These are phyloP conservation scores for Macrophomina pseudophaseolina DNA, from an alignment of 2,329 filamentous ascomycete species.

Conservation along the genomic window DNA sequence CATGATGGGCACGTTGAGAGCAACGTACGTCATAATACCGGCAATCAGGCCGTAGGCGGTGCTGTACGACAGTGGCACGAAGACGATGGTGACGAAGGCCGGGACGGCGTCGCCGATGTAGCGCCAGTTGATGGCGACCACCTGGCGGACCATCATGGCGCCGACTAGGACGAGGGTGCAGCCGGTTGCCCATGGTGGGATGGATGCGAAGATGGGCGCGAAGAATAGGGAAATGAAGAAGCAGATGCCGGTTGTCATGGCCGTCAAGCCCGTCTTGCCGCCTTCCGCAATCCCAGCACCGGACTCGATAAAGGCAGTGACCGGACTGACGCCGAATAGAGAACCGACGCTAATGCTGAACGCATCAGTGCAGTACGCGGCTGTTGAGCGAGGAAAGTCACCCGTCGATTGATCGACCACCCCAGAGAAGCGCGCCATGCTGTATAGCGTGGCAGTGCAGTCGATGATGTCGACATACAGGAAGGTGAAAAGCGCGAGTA, in stretches of 20 bases:
- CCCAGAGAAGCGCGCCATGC: constrained; percentile 84
- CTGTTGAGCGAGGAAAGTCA: constrained; percentile 83
- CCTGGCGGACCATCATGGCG: constrained; percentile 75
- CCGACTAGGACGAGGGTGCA: constrained; percentile 60
- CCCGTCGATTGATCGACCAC: constrained; percentile 80
- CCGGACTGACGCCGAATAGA: constrained; percentile 76
- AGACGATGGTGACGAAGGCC: constrained; percentile 79
- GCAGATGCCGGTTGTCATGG: constrained; percentile 77
- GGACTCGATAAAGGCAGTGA: constrained; percentile 86
- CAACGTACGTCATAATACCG: constrained; percentile 75
- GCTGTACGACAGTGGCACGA: constrained; percentile 89
- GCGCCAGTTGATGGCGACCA: constrained; percentile 84
- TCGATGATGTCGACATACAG: constrained; percentile 93
- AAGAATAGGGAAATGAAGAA: constrained; percentile 91
- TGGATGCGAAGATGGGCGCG: constrained; percentile 86
- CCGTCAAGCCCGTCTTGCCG: constrained; percentile 80
- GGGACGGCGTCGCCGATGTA: constrained; percentile 85
- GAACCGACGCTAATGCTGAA: constrained; percentile 81
- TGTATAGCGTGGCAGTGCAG: constrained; percentile 84
- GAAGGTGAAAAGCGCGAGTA: constrained; percentile 83
- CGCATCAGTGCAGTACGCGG: constrained; percentile 85
- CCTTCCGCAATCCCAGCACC: constrained; percentile 88
- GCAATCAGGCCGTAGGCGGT: constrained; percentile 87
- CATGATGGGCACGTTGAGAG: constrained; percentile 75
- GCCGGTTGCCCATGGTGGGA: constrained; percentile 87